Conservation (phyloP, 2,329 filamentous ascomycete species). For the Ascochyta clinopodiicola region DNA sequence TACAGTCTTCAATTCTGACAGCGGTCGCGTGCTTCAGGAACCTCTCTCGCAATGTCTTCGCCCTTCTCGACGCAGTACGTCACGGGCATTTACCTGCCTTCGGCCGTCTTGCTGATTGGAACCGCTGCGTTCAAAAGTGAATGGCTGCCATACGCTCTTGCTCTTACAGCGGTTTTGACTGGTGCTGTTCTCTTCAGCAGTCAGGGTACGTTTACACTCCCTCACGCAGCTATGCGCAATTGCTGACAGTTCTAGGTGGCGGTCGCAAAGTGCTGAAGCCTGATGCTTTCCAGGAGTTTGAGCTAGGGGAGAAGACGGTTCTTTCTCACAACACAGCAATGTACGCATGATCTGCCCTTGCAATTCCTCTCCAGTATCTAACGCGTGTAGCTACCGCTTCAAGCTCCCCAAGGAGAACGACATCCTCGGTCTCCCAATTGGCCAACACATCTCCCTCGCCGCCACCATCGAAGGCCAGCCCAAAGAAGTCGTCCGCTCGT, state of each 20-base stretch:
- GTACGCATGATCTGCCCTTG: slow-evolving; percentile 57
- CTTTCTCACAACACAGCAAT: slow-evolving; percentile 99
- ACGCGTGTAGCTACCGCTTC: slow-evolving; percentile 79
- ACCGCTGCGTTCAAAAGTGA: slow-evolving; percentile 79
- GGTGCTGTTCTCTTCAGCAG: slow-evolving; percentile 12
- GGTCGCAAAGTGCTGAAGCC: slow-evolving; percentile 87
- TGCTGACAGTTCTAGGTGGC: slow-evolving; percentile 56
- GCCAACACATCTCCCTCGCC: slow-evolving; percentile 97
- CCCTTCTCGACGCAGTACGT: slow-evolving; percentile 57
- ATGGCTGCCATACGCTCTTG: slow-evolving; percentile 70
- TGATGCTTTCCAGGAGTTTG: slow-evolving; percentile 86
- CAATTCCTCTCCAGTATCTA: not conserved
- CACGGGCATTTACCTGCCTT: slow-evolving; percentile 84
- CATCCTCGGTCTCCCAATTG: slow-evolving; percentile 95
- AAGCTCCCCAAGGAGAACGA: slow-evolving; percentile 76
- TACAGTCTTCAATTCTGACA: not conserved
- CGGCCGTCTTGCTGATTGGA: slow-evolving; percentile 76
- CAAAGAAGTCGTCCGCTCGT: slow-evolving; percentile 51
- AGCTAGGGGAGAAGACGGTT: slow-evolving; percentile 91
- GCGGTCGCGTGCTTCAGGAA: not conserved
- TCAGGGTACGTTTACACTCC: not conserved
- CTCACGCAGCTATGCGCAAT: not conserved
- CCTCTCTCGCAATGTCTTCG: slow-evolving; percentile 24
- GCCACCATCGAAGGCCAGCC: slow-evolving; percentile 57
- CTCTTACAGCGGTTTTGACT: slow-evolving; percentile 68